Evolutionary conservation across 768 basidiomycete genomes (phyloP).

Genomic region (Trichaptum fuscoviolaceum): DNA sequence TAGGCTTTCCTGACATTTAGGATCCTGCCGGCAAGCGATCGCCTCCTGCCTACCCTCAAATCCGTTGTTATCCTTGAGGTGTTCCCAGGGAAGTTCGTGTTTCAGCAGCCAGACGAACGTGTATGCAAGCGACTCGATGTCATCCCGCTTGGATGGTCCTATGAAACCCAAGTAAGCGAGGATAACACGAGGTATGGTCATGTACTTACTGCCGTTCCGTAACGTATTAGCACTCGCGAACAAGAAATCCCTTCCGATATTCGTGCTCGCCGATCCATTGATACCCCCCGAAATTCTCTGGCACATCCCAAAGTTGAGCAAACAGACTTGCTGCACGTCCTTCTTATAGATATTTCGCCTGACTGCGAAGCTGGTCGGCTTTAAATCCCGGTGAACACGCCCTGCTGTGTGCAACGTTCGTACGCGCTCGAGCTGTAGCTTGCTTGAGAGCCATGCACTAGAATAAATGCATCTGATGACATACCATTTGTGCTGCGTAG

Average conservation of each 20-base stretch:
- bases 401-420: background rate
- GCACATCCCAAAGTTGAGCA: background rate
- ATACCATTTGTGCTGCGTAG: background rate
- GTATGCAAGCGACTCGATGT: background rate
- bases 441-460: background rate
- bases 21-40: background rate
- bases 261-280: background rate
- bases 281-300: background rate
- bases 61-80: background rate
- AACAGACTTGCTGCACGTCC: background rate
- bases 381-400: background rate
- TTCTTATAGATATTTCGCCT: background rate
- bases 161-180: background rate
- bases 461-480: background rate
- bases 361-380: background rate
- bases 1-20: background rate
- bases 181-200: background rate
- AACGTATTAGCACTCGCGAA: background rate
- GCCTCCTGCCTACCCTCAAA: background rate
- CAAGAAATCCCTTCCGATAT: background rate
- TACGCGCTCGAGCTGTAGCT: background rate
- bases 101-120: background rate
- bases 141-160: background rate
- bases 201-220: background rate
- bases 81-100: background rate